Evolutionary conservation across 805 yeast genomes (phyloP).

Genomic region (Ogataea wickerhamii): DNA sequence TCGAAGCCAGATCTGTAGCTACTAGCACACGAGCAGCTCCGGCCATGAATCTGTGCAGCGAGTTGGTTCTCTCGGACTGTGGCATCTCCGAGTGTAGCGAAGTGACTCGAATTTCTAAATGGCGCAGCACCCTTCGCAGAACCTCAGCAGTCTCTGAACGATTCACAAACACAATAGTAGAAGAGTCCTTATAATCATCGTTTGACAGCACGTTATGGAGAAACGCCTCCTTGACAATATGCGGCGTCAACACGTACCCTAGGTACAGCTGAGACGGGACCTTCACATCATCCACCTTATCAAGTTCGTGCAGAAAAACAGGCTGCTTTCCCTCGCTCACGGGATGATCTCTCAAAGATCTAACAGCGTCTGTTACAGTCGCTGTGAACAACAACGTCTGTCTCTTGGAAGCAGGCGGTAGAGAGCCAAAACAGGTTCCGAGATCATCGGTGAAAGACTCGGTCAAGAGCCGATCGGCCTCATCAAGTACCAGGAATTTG

Average conservation of each 20-base stretch:
- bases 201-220: slow-evolving; percentile 63
- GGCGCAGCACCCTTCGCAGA: slow-evolving; percentile 68
- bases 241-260: slow-evolving; percentile 73
- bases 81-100: slow-evolving; percentile 94
- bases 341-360: slow-evolving; percentile 67
- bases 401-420: slow-evolving; percentile 70
- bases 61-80: slow-evolving; percentile 85
- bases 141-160: slow-evolving; percentile 88
- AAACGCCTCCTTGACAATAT: slow-evolving; percentile 87
- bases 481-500: slow-evolving; percentile 84
- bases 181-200: slow-evolving; percentile 58
- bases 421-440: slow-evolving; percentile 60
- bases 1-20: slow-evolving; percentile 93
- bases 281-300: slow-evolving; percentile 68
- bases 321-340: slow-evolving; percentile 52
- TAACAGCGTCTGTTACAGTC: slow-evolving; percentile 89
- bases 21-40: slow-evolving; percentile 89
- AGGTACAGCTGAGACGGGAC: slow-evolving; percentile 71
- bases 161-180: slow-evolving; percentile 87
- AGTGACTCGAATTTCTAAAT: slow-evolving; percentile 75
- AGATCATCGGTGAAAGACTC: slow-evolving; percentile 80
- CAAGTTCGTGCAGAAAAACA: slow-evolving; percentile 71
- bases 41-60: slow-evolving; percentile 89
- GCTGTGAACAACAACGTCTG: slow-evolving; percentile 94
- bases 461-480: slow-evolving; percentile 89